Base-by-base conservation (phyloP, 768 basidiomycete species). In the Podaxis mareebaensis region DNA sequence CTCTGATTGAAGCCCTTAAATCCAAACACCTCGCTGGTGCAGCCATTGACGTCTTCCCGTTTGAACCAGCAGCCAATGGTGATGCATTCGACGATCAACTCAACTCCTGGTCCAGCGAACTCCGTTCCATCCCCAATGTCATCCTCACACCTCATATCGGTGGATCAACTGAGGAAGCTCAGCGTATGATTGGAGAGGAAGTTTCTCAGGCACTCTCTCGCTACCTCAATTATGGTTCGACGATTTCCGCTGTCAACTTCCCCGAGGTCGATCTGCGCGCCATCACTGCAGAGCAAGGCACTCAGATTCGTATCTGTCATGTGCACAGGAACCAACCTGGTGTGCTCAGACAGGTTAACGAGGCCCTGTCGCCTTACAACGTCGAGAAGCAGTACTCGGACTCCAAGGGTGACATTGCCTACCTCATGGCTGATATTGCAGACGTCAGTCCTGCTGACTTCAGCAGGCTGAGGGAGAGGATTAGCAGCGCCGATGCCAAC, bases 351-450 rank as follows among this genome's bases (percentile, higher is more conserved):
- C 86, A 89, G 71, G 92, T 99, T 82, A 99, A 99, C 83, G 92
- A 96, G 68, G 90, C 92, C 33, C 79, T 99, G 46, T 91, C 92
- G 54, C 90, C 93, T 42, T 95, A 96, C 84, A 99, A 99, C 76
- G 96, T 99, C 73, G 95, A 96, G 78, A 99, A 99, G 81, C 97
- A 99, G 78, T 98, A 90, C 77, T 95, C 96, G n/a, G 97, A 99
- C 73, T 95, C 93, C 52, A 94, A 94, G 78, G 92, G 91, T 65
- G 93, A 94, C 58, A 77, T 94, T 55, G 95, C 96, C 26, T 99
- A 99, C 76, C 84, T 99, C 66, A 91, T 99, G 88, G 96, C 96
- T 12, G 97, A 99, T 75, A 98, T 99, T 67, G 89, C 92, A 22
- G 86, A 93, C 66, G 95, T 98, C 67, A 92, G 91, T 72, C 84